Conservation (phyloP, 371 early-diverging fungal species). For the Mortierella sp. region DNA sequence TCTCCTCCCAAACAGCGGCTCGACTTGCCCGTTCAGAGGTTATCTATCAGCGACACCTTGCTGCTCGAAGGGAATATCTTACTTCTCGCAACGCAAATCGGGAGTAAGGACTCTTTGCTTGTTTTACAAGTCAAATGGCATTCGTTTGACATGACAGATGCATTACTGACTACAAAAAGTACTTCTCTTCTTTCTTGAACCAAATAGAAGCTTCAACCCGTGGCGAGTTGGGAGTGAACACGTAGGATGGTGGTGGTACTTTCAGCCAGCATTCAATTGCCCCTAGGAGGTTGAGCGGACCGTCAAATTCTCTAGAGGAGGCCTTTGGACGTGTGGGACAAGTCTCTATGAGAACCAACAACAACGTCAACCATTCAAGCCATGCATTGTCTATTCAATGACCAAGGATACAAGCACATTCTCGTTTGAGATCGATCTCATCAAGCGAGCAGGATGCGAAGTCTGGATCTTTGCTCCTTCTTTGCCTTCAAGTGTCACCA, state of each 20-base stretch:
- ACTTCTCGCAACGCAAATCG: neutral
- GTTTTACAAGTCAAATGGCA: too few relatives aligned
- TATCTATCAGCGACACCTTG: conserved; percentile 1
- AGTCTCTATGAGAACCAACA: neutral
- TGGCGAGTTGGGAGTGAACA: neutral
- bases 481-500: neutral
- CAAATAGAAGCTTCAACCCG: conserved; percentile 5
- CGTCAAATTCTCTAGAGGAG: conserved; percentile 9
- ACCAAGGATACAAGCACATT: neutral
- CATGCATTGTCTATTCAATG: conserved; percentile 17
- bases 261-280: conserved; percentile 25
- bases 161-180: too few relatives aligned
- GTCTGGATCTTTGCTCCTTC: conserved; percentile 18
- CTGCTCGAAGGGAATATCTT: neutral
- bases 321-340: conserved; percentile 21
- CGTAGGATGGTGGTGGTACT: conserved; percentile 29
- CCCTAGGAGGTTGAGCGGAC: conserved; percentile 17
- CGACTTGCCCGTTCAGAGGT: neutral
- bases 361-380: neutral
- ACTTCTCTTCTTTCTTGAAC: too few relatives aligned
- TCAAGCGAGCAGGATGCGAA: conserved; percentile 19
- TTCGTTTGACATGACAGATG: too few relatives aligned
- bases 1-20: neutral
- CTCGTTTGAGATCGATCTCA: conserved; percentile 16
- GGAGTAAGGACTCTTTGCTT: conserved; percentile 1